These are phyloP conservation scores for Rutidosis leptorrhynchoides DNA, from an alignment of 129 eudicot genomes.

Conservation along the genomic window DNA sequence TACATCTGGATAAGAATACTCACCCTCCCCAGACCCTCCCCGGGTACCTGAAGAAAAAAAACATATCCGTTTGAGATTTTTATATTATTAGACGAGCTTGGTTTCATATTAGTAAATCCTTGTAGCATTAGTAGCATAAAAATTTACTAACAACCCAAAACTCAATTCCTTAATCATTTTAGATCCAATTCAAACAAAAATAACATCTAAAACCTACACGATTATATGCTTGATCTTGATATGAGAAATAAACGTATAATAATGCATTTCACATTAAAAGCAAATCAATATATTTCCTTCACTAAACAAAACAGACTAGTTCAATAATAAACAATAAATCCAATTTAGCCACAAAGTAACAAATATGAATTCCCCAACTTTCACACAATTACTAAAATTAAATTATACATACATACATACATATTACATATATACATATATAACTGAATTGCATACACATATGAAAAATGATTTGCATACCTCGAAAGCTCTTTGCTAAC, in stretches of 20 bases:
- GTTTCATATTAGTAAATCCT: no score
- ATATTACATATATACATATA: background rate
- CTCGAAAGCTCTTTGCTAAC: background rate
- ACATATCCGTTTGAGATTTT: no score
- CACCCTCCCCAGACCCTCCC: no score
- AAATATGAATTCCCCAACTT: background rate
- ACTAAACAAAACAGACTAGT: background rate
- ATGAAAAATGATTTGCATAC: background rate
- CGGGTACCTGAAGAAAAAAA: no score
- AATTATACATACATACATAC: constrained; percentile 9
- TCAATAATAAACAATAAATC: background rate
- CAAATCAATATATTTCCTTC: background rate
- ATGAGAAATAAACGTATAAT: background rate
- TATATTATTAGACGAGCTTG: no score
- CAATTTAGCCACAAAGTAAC: background rate
- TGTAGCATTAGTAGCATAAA: no score
- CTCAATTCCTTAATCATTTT: no score
- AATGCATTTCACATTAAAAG: background rate
- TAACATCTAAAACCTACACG: background rate
- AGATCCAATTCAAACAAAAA: background rate
- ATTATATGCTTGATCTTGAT: background rate
- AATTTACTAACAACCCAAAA: no score
- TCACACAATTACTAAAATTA: background rate
- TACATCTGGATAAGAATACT: no score
- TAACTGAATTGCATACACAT: background rate